phyloP scores from a whole-genome alignment of 2,329 filamentous ascomycete genomes.

The Dendryphion nanum region DNA sequence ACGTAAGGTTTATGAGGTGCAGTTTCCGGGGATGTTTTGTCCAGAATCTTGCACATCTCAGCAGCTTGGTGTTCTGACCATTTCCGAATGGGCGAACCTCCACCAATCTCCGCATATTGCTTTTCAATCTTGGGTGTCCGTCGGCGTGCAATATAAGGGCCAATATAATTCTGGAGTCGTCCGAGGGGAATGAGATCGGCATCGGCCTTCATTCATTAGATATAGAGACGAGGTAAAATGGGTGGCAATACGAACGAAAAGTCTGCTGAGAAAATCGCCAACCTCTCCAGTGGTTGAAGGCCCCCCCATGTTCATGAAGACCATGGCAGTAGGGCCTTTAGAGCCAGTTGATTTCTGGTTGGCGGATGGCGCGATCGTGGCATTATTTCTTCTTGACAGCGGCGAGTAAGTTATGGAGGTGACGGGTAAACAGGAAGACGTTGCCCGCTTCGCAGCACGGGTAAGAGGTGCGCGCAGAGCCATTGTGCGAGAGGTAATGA shows the following conservation, averaged over 20 bases:
- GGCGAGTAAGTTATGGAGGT: conserved; percentile 16
- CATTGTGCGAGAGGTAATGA: conserved; percentile 43
- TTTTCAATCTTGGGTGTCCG: conserved; percentile 95
- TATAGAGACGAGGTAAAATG: conserved; percentile 2
- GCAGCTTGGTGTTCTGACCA: conserved; percentile 94
- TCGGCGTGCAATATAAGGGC: conserved; percentile 79
- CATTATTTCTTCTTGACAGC: conserved; percentile 31
- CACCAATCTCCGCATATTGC: conserved; percentile 92
- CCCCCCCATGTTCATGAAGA: conserved; percentile 98
- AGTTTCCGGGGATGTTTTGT: conserved; percentile 85
- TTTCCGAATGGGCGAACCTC: conserved; percentile 95
- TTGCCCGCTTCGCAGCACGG: conserved; percentile 33
- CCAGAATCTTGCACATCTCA: conserved; percentile 97
- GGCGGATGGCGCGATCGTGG: conserved; percentile 65
- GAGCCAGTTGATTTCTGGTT: conserved; percentile 70
- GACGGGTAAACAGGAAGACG: conserved; percentile 20
- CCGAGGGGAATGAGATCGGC: conserved; percentile 95
- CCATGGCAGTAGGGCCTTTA: conserved; percentile 91
- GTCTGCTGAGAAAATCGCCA: conserved; percentile 79
- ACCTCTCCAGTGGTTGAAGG: conserved; percentile 88
- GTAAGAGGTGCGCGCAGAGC: conserved; percentile 35
- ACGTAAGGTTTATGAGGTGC: conserved; percentile 97
- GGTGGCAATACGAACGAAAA: conserved; percentile 68
- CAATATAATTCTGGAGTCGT: conserved; percentile 84
- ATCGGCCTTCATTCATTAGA: conserved; percentile 64